phyloP scores from a whole-genome alignment of 2,329 filamentous ascomycete species.

The Polychaeton citri region DNA sequence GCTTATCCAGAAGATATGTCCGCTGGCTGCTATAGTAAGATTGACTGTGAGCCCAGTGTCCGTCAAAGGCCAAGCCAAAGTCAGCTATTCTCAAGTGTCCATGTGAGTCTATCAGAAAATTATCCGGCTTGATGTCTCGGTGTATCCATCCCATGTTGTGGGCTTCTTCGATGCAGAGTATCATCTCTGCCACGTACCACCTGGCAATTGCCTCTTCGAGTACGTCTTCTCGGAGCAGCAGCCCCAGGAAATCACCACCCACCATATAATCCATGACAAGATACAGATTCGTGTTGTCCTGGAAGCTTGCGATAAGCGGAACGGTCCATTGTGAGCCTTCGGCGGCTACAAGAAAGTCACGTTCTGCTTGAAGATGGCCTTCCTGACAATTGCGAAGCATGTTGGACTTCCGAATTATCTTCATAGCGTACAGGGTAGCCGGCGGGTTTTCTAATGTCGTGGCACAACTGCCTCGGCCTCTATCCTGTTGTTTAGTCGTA shows the following conservation, averaged over 20 bases:
- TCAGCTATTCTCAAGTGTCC: conserved; percentile 94
- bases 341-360: conserved; percentile 81
- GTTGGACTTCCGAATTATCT: conserved; percentile 84
- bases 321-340: conserved; percentile 87
- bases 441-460: conserved; percentile 7
- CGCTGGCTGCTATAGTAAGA: conserved; percentile 75
- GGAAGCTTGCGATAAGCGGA: conserved; percentile 75
- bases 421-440: conserved; percentile 79
- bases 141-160: conserved; percentile 85
- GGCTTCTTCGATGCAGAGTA: conserved; percentile 83
- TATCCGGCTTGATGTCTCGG: conserved; percentile 92
- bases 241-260: conserved; percentile 80
- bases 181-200: conserved; percentile 93
- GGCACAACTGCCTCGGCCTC: neutral
- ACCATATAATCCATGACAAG: conserved; percentile 98
- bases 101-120: conserved; percentile 78
- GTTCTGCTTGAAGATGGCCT: conserved; percentile 77
- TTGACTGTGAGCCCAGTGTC: conserved; percentile 86
- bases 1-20: conserved; percentile 61
- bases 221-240: conserved; percentile 74
- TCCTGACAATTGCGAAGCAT: conserved; percentile 90
- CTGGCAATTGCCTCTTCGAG: conserved; percentile 65
- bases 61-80: conserved; percentile 89
- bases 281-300: conserved; percentile 73
- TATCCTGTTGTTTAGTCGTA: neutral